These are phyloP conservation scores for Aspergillus luchuensis DNA, from an alignment of 2,329 filamentous ascomycete species.

Conservation along the genomic window DNA sequence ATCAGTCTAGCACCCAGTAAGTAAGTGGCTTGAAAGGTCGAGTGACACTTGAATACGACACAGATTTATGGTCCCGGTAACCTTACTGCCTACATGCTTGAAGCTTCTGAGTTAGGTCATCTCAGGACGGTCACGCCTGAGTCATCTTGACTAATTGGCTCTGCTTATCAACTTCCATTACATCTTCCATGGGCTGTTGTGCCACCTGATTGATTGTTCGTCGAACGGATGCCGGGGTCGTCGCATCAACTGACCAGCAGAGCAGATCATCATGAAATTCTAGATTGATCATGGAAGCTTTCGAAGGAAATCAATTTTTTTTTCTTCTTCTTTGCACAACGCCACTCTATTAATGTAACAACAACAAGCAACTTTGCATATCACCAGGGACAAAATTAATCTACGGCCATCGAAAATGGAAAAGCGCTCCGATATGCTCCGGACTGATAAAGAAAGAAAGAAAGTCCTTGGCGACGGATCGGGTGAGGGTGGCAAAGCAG, in stretches of 20 bases:
- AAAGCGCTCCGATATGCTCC: neutral
- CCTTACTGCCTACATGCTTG: neutral
- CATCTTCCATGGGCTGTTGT: neutral
- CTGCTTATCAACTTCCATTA: neutral
- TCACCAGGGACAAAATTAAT: neutral
- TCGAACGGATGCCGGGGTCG: neutral
- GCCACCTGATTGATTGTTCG: neutral
- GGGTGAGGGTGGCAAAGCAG: neutral
- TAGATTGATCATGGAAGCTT: constrained; percentile 6
- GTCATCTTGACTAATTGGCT: neutral
- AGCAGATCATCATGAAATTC: neutral
- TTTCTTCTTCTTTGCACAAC: neutral
- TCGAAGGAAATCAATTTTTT: neutral
- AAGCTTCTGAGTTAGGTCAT: neutral
- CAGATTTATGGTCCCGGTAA: neutral
- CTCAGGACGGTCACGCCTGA: neutral
- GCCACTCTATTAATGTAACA: constrained; percentile 4
- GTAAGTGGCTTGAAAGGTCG: neutral
- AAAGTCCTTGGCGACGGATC: neutral
- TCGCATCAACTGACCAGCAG: constrained; percentile 3
- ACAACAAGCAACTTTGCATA: neutral
- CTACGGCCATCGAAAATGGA: neutral
- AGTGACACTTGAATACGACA: neutral
- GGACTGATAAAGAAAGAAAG: neutral
- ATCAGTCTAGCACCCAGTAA: neutral